Percentiles rank a stretch among this genome's conserved stretches.
Conservation (phyloP, 192 early-diverging fungal species). For the Chytriomyces hyalinus region DNA sequence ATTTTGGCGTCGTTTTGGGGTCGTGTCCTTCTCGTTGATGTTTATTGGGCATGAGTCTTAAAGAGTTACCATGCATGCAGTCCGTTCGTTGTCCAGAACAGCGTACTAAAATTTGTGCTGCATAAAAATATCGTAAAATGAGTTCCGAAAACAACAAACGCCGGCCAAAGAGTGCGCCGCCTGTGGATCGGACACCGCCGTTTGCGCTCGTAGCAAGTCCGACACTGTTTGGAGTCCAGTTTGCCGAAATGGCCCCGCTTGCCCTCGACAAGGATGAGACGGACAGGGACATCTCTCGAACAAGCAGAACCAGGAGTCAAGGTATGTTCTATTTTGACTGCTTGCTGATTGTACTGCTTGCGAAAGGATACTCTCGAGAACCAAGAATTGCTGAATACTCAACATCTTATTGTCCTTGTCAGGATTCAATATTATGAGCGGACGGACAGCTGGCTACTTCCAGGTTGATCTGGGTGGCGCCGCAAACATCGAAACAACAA, state of each 20-base stretch:
- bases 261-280: not conserved
- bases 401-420: not conserved
- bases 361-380: not conserved
- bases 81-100: no score
- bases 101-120: no score
- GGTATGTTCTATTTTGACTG: not conserved
- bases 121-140: no score
- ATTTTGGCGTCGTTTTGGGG: no score
- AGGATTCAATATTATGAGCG: conserved; percentile 8
- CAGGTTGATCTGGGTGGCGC: conserved; percentile 21
- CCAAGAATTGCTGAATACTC: not conserved
- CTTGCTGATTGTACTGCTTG: not conserved
- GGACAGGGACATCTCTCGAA: not conserved
- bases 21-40: no score
- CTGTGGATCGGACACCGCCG: not conserved
- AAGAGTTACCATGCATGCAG: no score
- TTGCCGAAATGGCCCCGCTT: not conserved
- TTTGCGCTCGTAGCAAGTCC: not conserved
- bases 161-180: conserved; percentile 1
- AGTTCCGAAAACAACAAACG: not conserved
- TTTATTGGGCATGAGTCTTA: no score
- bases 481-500: not conserved
- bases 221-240: not conserved
- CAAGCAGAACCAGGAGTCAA: not conserved
- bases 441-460: conserved; percentile 19